Base-by-base conservation (phyloP, 331 rosid genomes). In the Prunus yedoensis region DNA sequence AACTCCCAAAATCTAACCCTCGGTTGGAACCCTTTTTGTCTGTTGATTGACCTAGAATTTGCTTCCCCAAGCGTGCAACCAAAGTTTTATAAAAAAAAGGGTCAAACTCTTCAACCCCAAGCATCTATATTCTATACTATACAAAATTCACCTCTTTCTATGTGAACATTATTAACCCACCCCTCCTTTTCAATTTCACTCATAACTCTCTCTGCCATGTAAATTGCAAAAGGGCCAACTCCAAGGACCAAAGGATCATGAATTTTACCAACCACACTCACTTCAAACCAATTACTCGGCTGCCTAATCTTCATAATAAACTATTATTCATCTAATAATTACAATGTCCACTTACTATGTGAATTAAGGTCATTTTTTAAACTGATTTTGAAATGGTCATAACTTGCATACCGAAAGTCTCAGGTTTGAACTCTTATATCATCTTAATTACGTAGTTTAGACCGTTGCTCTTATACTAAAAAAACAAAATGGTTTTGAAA, bases 21-120 rank as follows among this genome's bases (percentile, higher is more conserved):
- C 91, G 92, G 85, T 90, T 90, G 71, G 84, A 85, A 84, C 93
- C 91, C 87, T 74, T 70, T 84, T 83, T 90, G 96, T 93, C 96
- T 81, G 82, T 79, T 82, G 64, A 87, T 86, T 88, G 86, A 87
- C 94, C 90, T 94, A 65, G 93, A 89, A 80, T 73, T 88, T 88
- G 90, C 83, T 82, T 83, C 72, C 94, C 94, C 89, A 85, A 82
- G 85, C 91, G 88, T 90, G 91, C 82, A 81, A 84, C 89, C 87
- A 74, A 88, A 85, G 88, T 79, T 21, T 11, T 49, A 49, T 49
- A 3, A 2, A 14, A 46, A 67, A 76, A 73, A 21, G 73, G 76
- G 90, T 89, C 91, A 91, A 91, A 85, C 86, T 62, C 81, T 76
- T 71, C 79, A 74, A 79, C 72, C 79, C 32, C 91, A 78, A 75